These are phyloP conservation scores for Leccinum subgranulosum DNA, from an alignment of 768 basidiomycete species.

Conservation along the genomic window DNA sequence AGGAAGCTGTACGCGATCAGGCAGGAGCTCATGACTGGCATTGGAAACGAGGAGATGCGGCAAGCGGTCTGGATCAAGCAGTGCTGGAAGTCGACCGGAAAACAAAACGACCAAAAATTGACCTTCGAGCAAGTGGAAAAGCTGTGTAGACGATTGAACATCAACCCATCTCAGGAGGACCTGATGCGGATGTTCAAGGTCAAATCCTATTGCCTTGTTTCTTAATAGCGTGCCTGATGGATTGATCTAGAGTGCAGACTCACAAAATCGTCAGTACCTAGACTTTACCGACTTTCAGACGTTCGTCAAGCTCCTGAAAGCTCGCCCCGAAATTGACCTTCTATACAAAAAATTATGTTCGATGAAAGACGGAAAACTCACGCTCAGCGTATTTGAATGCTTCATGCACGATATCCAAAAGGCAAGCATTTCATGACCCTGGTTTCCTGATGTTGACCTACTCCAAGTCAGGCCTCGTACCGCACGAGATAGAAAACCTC, in stretches of 20 bases:
- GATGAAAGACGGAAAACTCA: slow-evolving; percentile 31
- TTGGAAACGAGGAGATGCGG: slow-evolving; percentile 59
- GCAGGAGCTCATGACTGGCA: slow-evolving; percentile 65
- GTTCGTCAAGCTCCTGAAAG: slow-evolving; percentile 81
- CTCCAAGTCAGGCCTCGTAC: slow-evolving; percentile 35
- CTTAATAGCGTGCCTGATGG: neutral
- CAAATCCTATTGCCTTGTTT: neutral
- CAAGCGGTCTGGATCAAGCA: slow-evolving; percentile 76
- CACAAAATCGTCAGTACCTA: slow-evolving; percentile 51
- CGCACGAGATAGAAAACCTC: slow-evolving; percentile 32
- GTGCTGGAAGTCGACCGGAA: slow-evolving; percentile 76
- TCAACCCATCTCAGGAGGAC: slow-evolving; percentile 52
- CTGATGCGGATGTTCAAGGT: slow-evolving; percentile 54
- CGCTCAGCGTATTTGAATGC: slow-evolving; percentile 39
- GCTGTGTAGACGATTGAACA: slow-evolving; percentile 69
- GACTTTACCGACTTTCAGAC: slow-evolving; percentile 77
- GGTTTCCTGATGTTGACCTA: slow-evolving; percentile 11
- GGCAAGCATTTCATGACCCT: slow-evolving; percentile 29
- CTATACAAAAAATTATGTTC: slow-evolving; percentile 49
- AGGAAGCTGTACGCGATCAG: slow-evolving; percentile 62
- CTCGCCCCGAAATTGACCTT: slow-evolving; percentile 75
- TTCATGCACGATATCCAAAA: slow-evolving; percentile 56
- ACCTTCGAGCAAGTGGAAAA: slow-evolving; percentile 70
- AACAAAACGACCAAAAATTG: slow-evolving; percentile 56
- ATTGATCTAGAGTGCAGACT: slow-evolving; percentile 57